Conservation (phyloP, 768 basidiomycete species). For the Lepiota brunneoincarnata region DNA sequence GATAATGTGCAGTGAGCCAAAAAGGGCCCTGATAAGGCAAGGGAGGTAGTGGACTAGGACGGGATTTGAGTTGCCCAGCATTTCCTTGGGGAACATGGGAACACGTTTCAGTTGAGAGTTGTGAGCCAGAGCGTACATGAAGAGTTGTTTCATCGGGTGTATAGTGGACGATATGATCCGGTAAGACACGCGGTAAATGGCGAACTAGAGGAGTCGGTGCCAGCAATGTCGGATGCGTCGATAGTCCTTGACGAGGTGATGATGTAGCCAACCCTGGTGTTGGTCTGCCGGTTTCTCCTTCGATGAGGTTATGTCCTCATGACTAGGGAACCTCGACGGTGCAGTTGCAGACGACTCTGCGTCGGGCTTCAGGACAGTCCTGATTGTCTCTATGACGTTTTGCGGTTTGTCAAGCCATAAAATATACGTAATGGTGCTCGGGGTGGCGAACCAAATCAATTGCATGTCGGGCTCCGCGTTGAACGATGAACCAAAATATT, state of each 20-base stretch:
- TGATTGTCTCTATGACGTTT: neutral
- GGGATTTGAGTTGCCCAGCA: neutral
- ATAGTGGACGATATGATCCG: neutral
- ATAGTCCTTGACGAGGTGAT: neutral
- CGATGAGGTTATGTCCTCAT: neutral
- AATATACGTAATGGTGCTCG: neutral
- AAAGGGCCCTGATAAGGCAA: neutral
- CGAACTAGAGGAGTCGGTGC: neutral
- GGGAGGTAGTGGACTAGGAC: neutral
- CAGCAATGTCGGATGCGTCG: neutral
- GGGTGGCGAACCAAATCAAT: neutral
- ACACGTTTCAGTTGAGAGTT: neutral
- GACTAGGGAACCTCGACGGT: neutral
- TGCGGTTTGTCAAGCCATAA: conserved; percentile 5
- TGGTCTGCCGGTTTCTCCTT: neutral
- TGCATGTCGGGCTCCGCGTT: neutral
- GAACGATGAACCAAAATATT: conserved; percentile 20
- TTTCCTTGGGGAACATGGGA: neutral
- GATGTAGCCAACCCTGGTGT: neutral
- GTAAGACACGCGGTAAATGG: neutral
- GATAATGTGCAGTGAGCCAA: neutral
- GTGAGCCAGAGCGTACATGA: neutral
- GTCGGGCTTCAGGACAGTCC: neutral
- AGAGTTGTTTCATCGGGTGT: conserved; percentile 5
- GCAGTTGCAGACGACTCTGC: neutral